These are phyloP conservation scores for Penicillium sp. DNA, from an alignment of 2,329 filamentous ascomycete species.

Conservation along the genomic window DNA sequence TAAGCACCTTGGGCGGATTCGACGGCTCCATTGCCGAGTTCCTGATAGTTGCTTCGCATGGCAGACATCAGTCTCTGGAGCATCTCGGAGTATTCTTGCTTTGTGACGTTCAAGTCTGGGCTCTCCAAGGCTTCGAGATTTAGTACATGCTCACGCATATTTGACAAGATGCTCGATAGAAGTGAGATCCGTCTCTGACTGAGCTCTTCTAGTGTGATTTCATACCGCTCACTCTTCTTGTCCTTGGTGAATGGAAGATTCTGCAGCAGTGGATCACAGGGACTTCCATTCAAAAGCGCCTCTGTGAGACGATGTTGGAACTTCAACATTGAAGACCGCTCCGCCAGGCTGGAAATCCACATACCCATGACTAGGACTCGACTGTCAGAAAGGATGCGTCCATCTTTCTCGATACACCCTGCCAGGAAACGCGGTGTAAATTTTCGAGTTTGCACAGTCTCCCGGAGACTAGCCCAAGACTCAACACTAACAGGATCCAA, in stretches of 20 bases:
- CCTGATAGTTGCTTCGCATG: conserved; percentile 65
- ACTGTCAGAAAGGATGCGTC: conserved; percentile 49
- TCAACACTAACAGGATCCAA: conserved; percentile 57
- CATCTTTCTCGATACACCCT: conserved; percentile 49
- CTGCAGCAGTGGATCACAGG: conserved; percentile 53
- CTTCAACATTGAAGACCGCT: conserved; percentile 63
- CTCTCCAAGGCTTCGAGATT: conserved; percentile 37
- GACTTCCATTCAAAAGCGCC: conserved; percentile 55
- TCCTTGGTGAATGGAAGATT: conserved; percentile 62
- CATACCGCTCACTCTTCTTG: conserved; percentile 42
- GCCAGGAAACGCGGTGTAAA: conserved; percentile 53
- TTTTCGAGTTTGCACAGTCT: conserved; percentile 53
- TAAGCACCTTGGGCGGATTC: conserved; percentile 55
- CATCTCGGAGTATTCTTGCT: conserved; percentile 54
- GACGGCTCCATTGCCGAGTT: conserved; percentile 47
- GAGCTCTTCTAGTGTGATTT: conserved; percentile 58
- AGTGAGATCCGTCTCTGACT: conserved; percentile 58
- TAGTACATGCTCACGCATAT: conserved; percentile 60
- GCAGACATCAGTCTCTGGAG: conserved; percentile 61
- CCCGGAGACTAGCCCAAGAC: conserved; percentile 52
- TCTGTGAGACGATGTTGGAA: conserved; percentile 62
- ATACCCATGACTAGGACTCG: conserved; percentile 54
- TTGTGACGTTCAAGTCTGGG: conserved; percentile 41
- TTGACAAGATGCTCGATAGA: conserved; percentile 60
- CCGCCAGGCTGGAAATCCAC: conserved; percentile 61